A percentile compares a stretch with the other conserved stretches of the same genome.
phyloP scores from a whole-genome alignment of 768 basidiomycete species.

The Rhodocollybia butyracea region DNA sequence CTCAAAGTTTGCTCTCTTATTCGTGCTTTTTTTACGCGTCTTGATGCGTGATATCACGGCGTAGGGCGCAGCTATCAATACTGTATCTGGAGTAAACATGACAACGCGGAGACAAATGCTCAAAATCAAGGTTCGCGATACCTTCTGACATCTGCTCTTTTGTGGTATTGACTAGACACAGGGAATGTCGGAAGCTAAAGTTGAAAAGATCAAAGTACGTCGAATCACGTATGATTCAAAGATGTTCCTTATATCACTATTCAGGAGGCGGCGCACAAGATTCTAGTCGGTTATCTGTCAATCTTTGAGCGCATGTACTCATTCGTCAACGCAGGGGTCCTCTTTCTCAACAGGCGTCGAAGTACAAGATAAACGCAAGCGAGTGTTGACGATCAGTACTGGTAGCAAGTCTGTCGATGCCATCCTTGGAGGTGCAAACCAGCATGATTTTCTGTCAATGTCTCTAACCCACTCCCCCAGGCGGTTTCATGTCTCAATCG shows the following conservation, averaged over 20 bases:
- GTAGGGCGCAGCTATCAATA: constrained; percentile 78
- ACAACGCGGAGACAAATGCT: constrained; percentile 85
- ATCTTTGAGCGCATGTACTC: constrained; percentile 1
- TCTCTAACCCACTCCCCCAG: constrained; percentile 31
- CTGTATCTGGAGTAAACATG: constrained; percentile 86
- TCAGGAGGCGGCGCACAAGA: constrained; percentile 88
- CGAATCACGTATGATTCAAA: not conserved
- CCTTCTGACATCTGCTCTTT: constrained; percentile 14
- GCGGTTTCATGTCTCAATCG: constrained; percentile 88
- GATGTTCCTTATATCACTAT: not conserved
- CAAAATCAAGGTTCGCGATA: constrained; percentile 77
- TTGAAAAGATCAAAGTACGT: constrained; percentile 90
- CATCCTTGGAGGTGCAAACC: constrained; percentile 84
- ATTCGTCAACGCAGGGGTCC: constrained; percentile 58
- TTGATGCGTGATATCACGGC: not conserved
- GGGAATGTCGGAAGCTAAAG: constrained; percentile 97
- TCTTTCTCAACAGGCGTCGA: constrained; percentile 91
- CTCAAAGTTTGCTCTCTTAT: constrained; percentile 62
- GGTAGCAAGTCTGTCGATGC: constrained; percentile 90
- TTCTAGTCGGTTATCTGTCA: constrained; percentile 48
- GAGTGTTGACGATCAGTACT: constrained; percentile 82
- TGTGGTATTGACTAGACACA: constrained; percentile 25
- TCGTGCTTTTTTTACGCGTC: constrained; percentile 7
- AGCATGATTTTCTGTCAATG: constrained; percentile 10
- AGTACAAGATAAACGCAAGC: constrained; percentile 80